Percentiles rank a stretch among this genome's conserved stretches.
Evolutionary conservation across 345 rosid genomes (phyloP).

Genomic region (Camelina hispida): DNA sequence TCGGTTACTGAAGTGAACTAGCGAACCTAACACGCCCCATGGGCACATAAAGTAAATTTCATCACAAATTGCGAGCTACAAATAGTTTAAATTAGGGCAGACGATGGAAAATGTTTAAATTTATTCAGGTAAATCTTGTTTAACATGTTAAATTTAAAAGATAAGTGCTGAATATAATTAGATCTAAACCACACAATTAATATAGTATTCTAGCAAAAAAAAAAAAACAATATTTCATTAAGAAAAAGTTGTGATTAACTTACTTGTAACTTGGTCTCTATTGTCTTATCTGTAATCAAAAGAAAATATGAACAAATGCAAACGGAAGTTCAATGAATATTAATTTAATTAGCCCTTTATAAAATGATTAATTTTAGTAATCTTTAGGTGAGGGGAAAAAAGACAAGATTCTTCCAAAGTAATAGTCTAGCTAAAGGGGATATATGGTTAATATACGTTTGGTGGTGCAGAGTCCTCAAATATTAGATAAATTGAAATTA

Average conservation of each 20-base stretch:
- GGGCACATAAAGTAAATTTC: background rate
- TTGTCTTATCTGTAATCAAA: background rate
- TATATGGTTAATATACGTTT: constrained; percentile 36
- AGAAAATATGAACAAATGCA: background rate
- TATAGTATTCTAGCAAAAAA: no score
- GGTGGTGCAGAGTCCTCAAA: constrained; percentile 35
- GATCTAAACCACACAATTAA: background rate
- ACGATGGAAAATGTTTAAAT: background rate
- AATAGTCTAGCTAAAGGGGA: constrained; percentile 11
- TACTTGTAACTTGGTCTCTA: background rate
- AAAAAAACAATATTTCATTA: background rate
- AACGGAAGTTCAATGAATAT: constrained; percentile 2
- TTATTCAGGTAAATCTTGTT: background rate
- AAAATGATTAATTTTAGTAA: background rate
- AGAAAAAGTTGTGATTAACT: background rate
- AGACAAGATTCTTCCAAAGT: constrained; percentile 9
- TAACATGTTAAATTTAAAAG: background rate
- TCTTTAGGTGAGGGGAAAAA: constrained; percentile 13
- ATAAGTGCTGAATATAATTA: background rate
- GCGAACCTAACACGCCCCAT: constrained; percentile 22
- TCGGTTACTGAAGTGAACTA: constrained; percentile 37
- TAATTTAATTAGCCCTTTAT: background rate
- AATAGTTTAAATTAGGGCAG: background rate
- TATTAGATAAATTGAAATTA: constrained; percentile 17
- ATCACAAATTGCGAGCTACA: background rate